Evolutionary conservation across 768 basidiomycete genomes (phyloP).

Genomic region (Pisolithus tinctorius): DNA sequence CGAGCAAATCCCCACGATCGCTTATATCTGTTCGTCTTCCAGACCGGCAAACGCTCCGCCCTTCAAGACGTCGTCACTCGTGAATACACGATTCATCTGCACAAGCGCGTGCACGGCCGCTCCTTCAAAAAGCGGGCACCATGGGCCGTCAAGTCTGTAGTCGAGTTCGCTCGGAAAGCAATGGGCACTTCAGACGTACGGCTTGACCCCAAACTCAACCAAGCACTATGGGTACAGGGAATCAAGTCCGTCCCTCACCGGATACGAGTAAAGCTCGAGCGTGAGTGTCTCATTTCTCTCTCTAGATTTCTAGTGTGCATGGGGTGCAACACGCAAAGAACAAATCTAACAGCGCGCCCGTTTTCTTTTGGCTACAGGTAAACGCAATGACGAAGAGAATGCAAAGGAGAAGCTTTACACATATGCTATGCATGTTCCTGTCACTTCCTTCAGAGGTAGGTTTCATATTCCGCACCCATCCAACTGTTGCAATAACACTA

Average conservation of each 20-base stretch:
- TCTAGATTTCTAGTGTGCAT: not conserved
- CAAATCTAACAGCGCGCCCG: not conserved
- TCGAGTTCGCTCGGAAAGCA: conserved; percentile 84
- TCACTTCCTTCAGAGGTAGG: conserved; percentile 80
- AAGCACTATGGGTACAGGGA: conserved; percentile 89
- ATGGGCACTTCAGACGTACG: conserved; percentile 97
- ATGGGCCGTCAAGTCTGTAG: conserved; percentile 90
- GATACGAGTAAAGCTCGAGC: conserved; percentile 89
- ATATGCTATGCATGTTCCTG: conserved; percentile 77
- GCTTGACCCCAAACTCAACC: conserved; percentile 94
- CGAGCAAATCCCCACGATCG: not conserved
- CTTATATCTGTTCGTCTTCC: conserved; percentile 2
- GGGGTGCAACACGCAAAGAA: not conserved
- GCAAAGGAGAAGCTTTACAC: conserved; percentile 98
- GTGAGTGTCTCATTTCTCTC: conserved; percentile 39
- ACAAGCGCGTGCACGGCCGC: conserved; percentile 88
- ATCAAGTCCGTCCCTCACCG: conserved; percentile 93
- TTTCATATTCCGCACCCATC: conserved; percentile 1
- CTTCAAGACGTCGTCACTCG: conserved; percentile 97
- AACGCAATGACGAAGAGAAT: conserved; percentile 55
- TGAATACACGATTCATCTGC: conserved; percentile 97
- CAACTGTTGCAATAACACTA: conserved; percentile 4
- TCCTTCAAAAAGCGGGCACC: conserved; percentile 98
- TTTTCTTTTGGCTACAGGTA: conserved; percentile 44
- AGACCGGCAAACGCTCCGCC: conserved; percentile 91